A percentile compares a stretch with the other conserved stretches of the same genome.
These are phyloP conservation scores for Flaveria bidentis DNA, from an alignment of 129 eudicot genomes.

Conservation along the genomic window DNA sequence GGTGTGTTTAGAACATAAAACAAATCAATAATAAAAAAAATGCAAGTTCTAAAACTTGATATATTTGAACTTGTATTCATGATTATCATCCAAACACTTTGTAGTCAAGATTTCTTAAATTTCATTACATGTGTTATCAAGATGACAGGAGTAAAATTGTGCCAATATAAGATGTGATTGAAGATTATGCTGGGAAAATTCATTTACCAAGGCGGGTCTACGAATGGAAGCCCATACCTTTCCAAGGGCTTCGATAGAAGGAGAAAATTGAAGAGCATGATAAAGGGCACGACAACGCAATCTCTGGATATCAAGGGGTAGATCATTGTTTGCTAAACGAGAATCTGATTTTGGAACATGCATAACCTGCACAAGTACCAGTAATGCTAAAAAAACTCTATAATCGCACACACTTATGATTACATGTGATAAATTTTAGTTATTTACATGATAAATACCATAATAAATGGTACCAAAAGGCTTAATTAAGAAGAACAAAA, in stretches of 20 bases:
- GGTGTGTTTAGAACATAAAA: not conserved
- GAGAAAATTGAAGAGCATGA: constrained; percentile 75
- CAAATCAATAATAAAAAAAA: too few species aligned
- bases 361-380: constrained; percentile 57
- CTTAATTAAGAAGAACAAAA: not conserved
- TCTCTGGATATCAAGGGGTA: constrained; percentile 92
- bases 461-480: not conserved
- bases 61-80: not conserved
- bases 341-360: constrained; percentile 98
- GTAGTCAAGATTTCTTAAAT: not conserved
- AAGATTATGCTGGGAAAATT: constrained; percentile 21
- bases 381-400: constrained; percentile 3
- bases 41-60: constrained; percentile 18
- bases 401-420: not conserved
- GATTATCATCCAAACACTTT: constrained; percentile 25
- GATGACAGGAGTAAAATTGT: not conserved
- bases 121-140: not conserved
- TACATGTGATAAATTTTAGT: not conserved
- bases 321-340: constrained; percentile 88
- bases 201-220: constrained; percentile 12
- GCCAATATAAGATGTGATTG: constrained; percentile 7
- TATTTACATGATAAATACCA: constrained; percentile 8
- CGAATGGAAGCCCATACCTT: constrained; percentile 50
- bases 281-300: constrained; percentile 90
- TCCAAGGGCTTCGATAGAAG: constrained; percentile 81